These are phyloP conservation scores for Eutrema yunnanense DNA, from an alignment of 345 rosid genomes.

Conservation along the genomic window DNA sequence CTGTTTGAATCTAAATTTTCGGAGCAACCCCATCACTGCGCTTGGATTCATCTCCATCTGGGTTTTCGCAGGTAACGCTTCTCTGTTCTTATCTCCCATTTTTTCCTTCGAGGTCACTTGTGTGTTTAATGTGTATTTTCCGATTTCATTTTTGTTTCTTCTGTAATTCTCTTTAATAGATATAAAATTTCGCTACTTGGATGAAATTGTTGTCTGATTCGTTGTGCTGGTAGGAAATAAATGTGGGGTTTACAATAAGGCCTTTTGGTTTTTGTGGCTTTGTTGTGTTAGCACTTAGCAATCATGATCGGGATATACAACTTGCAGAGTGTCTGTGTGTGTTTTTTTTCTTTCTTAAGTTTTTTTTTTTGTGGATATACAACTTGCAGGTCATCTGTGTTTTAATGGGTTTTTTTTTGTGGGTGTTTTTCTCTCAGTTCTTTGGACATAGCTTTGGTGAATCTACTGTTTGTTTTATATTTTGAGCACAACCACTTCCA, in stretches of 20 bases:
- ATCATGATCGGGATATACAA: background rate
- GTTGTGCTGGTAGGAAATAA: background rate
- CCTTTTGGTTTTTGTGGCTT: too few relatives aligned
- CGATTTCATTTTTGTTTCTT: background rate
- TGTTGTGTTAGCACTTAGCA: background rate
- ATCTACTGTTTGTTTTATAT: background rate
- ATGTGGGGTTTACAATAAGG: too few relatives aligned
- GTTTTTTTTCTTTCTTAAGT: too few relatives aligned
- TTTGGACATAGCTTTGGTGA: background rate
- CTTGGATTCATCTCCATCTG: background rate
- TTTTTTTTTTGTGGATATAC: too few relatives aligned
- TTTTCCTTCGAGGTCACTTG: background rate
- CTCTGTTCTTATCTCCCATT: background rate
- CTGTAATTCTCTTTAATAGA: background rate
- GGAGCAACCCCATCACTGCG: background rate
- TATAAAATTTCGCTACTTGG: background rate
- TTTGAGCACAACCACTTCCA: background rate
- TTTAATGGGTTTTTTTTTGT: too few relatives aligned
- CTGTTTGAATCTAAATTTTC: background rate
- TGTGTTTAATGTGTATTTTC: background rate
- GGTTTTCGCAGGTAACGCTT: constrained; percentile 12
- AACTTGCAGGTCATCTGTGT: too few relatives aligned
- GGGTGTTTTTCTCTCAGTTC: background rate
- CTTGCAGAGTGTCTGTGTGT: background rate
- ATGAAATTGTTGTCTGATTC: background rate